Base-by-base conservation (phyloP, 352 stramenopile genomes). In the Globisporangium megalacanthum region DNA sequence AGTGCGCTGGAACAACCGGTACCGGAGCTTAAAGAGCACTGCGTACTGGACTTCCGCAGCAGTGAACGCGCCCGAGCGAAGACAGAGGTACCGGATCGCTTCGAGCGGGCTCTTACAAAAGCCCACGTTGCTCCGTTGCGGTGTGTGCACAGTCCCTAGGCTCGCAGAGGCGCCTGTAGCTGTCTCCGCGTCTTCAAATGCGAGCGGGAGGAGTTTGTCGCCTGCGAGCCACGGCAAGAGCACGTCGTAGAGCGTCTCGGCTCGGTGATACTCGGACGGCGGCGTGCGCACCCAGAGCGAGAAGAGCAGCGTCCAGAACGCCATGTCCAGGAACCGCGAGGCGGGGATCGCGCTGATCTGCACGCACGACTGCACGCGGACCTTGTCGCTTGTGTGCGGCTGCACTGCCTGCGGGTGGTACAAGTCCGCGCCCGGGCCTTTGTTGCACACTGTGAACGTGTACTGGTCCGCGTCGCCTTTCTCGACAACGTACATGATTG, bases 171-270 rank as follows among this genome's bases (percentile, higher is more conserved):
- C 69, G 70, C 72, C 80, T 10, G 70, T 54, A 2, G 57, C 39
- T 6, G 74, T 58, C 31, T 77, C 61, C 0, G 70, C 67, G 20
- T 70, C 70, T 54, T 77, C 68, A 37, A 88, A 64, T 4, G 73
- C 83, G 20, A 92, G 54, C 6, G 85, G 83, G 29, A 96, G 52
- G 33, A 95, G 57, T 39, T 77, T 77, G 56, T 93, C 80, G 13
- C 77, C 75, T 29, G 83, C 79, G 17, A 97, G 74, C 80, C 88
- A 96, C 19, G 89, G 89, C 15, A 97, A 55, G 10, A 97, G 52
- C 35, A 97, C 86, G 54, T 96, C 88, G 58, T 97, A 97, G 22
- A 97, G 70, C 6, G 77, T 91, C 60, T 95, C 84, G 13, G 92
- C 74, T 39, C 85, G 76, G 56, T 96, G 84, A 61, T 94, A 95